Conservation (phyloP, 345 rosid species). For the Populus euphratica region DNA sequence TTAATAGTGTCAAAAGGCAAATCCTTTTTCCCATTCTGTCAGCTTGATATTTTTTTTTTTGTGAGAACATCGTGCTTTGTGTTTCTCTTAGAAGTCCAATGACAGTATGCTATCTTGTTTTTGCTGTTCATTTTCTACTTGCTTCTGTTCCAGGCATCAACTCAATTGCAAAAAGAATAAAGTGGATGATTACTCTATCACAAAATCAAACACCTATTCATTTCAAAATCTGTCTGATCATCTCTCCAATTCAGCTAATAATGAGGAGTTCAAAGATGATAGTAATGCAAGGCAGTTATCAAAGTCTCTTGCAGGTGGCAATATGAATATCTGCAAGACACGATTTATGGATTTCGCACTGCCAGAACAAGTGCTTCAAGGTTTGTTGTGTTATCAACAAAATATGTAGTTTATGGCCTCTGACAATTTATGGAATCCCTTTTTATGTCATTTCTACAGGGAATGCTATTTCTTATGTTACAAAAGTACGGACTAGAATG, state of each 20-base stretch:
- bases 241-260: constrained; percentile 44
- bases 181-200: constrained; percentile 43
- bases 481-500: constrained; percentile 47
- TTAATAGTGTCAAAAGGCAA: neutral
- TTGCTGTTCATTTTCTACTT: constrained; percentile 11
- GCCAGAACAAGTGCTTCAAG: constrained; percentile 65
- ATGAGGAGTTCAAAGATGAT: constrained; percentile 67
- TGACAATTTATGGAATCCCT: constrained; percentile 1
- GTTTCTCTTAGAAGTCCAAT: neutral
- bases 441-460: constrained; percentile 36
- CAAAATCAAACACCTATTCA: constrained; percentile 41
- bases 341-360: constrained; percentile 53
- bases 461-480: constrained; percentile 40
- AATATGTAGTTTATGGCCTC: constrained; percentile 8
- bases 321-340: constrained; percentile 70
- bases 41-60: neutral
- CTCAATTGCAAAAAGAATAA: constrained; percentile 63
- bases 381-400: constrained; percentile 33
- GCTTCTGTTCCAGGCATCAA: constrained; percentile 57
- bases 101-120: neutral
- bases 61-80: neutral
- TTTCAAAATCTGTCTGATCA: constrained; percentile 29
- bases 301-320: constrained; percentile 76
- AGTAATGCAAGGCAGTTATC: constrained; percentile 40
- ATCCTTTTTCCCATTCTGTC: neutral